Conservation (phyloP, 176 grass and related monocot genomes). For the Otatea glauca region DNA sequence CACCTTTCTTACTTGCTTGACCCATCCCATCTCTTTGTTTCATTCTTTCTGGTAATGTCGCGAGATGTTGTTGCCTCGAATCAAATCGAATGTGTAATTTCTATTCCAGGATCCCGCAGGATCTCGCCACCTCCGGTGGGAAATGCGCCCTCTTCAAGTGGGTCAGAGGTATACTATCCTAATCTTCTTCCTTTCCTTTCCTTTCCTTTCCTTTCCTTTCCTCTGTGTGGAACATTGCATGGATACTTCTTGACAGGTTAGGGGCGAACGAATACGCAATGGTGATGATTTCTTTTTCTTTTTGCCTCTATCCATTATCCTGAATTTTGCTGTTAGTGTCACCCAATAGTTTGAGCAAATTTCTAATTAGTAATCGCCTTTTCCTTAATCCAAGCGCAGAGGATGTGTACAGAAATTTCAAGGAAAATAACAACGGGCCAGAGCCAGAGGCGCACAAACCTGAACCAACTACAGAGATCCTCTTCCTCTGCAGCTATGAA, state of each 20-base stretch:
- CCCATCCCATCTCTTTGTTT: too few species aligned
- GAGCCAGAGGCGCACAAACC: conserved; percentile 55
- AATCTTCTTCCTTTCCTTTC: conserved; percentile 15
- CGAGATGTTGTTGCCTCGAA: not conserved
- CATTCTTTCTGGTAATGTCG: not conserved
- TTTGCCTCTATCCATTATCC: too few species aligned
- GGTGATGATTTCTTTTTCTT: not conserved
- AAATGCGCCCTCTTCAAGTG: conserved; percentile 81
- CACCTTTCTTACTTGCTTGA: not conserved
- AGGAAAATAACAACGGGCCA: conserved; percentile 36
- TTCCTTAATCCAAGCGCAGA: conserved; percentile 40
- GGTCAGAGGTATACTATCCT: conserved; percentile 70
- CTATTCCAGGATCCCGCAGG: conserved; percentile 72
- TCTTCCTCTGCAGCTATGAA: conserved; percentile 89
- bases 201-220: not conserved
- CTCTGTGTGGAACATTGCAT: not conserved
- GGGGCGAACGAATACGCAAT: not conserved
- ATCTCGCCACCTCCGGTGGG: conserved; percentile 54
- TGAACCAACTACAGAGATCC: conserved; percentile 68
- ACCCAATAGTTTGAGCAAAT: not conserved
- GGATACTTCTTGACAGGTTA: not conserved
- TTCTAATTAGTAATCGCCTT: not conserved
- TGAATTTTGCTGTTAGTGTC: not conserved
- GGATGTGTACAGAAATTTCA: conserved; percentile 54
- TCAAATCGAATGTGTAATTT: not conserved